Base-by-base conservation (phyloP, 2,329 filamentous ascomycete genomes). In the Cladosporium sp. region DNA sequence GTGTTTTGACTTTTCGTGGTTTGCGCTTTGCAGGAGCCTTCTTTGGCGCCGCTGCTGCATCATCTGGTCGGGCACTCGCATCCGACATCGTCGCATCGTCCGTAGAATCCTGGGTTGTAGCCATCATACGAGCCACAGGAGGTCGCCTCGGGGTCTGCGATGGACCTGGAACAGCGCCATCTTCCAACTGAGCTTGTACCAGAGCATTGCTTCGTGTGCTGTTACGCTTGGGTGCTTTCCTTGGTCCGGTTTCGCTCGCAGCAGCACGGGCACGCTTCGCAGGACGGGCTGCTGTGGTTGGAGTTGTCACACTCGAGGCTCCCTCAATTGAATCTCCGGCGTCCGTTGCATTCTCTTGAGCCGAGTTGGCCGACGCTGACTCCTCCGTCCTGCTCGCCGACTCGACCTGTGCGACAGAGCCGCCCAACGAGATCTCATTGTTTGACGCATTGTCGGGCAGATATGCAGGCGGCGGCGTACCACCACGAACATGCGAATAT, bases 201-300 rank as follows among this genome's bases (percentile, higher is more conserved):
- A 37, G 46, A 12, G 64, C 59, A 33, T 66, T 62, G 21, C 44
- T 73, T 35, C 69, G 63, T 23, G 63, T 60, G 35, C 63, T 65
- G 40, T 33, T 65, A 14, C 63, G 29, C 46, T 60, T 65, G 1
- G 63, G 63, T 23, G 63, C 63, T 14, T 65, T 65, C 31, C 63
- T 55, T 18, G 63, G 6, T 23, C 29, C 21, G 3, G 61, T 12
- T 23, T 65, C 63, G 50, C 29, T 23, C 53, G 35, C 7, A 44
- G 33, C 18, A 23, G 8, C 23, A 11, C 33, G 28, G 7, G 18
- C 26, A 26, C 61, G 61, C 33, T 63, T 63, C 18, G 50, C 49
- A 14, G 61, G 26, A 33, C 61, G 61, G 33, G 23, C 11, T 31
- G 35, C 31, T 23, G 52, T 55, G 18, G 18, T 33, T 55, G 29